These are phyloP conservation scores for Tricholoma terreum DNA, from an alignment of 768 basidiomycete genomes.

Conservation along the genomic window DNA sequence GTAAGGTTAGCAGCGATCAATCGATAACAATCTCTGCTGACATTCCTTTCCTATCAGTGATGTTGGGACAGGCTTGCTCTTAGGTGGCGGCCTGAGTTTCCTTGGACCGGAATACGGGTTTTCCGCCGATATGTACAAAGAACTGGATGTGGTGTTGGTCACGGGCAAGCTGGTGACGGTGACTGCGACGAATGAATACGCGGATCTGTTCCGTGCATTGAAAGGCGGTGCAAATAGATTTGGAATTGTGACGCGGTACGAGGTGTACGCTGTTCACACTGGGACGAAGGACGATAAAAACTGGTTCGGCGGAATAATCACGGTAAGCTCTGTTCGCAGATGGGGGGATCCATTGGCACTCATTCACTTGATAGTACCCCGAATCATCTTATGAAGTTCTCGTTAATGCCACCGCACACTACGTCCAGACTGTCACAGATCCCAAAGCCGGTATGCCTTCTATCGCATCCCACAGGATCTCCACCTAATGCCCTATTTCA, in stretches of 20 bases:
- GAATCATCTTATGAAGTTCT: constrained; percentile 37
- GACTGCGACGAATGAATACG: constrained; percentile 36
- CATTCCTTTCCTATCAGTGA: constrained; percentile 9
- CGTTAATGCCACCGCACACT: constrained; percentile 34
- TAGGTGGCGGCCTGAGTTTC: constrained; percentile 42
- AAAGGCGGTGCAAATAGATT: constrained; percentile 46
- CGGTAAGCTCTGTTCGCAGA: constrained; percentile 21
- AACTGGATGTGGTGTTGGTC: constrained; percentile 41
- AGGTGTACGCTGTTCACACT: constrained; percentile 36
- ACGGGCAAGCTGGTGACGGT: constrained; percentile 40
- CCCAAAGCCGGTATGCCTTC: constrained; percentile 34
- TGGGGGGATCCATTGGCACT: not conserved
- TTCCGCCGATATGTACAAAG: constrained; percentile 34
- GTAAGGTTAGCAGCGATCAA: constrained; percentile 23
- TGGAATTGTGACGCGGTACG: constrained; percentile 44
- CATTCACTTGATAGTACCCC: constrained; percentile 25
- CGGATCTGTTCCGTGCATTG: constrained; percentile 39
- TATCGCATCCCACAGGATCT: not conserved
- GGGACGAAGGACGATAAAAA: constrained; percentile 33
- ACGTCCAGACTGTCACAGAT: constrained; percentile 33
- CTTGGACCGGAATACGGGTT: constrained; percentile 39
- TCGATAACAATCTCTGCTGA: not conserved
- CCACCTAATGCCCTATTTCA: constrained; percentile 3
- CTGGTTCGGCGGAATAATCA: constrained; percentile 37
- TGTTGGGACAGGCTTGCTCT: constrained; percentile 41